A percentile compares a stretch with the other conserved stretches of the same genome.
phyloP scores from a whole-genome alignment of 2,329 filamentous ascomycete species.

The Aspergillus brunneoviolaceus region DNA sequence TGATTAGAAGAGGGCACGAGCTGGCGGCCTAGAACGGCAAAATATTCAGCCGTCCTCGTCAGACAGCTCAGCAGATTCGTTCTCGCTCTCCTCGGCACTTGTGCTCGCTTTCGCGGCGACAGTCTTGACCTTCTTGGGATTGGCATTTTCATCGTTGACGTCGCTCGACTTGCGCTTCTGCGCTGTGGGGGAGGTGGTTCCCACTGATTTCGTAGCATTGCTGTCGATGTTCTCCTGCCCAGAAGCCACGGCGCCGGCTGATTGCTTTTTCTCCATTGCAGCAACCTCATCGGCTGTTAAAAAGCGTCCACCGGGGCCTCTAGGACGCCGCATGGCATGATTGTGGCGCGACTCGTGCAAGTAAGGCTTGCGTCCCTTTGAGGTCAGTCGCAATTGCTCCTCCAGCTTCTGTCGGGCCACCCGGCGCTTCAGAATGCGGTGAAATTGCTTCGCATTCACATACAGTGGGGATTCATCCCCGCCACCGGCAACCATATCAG shows the following conservation, averaged over 20 bases:
- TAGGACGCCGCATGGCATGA: constrained; percentile 92
- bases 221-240: constrained; percentile 36
- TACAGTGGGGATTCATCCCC: constrained; percentile 93
- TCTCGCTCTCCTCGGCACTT: constrained; percentile 54
- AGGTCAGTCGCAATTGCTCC: constrained; percentile 85
- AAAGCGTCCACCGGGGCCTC: constrained; percentile 92
- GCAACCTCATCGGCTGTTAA: constrained; percentile 94
- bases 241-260: constrained; percentile 29
- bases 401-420: constrained; percentile 92
- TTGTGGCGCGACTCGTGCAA: constrained; percentile 97
- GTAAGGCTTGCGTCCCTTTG: constrained; percentile 94
- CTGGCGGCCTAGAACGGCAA: not conserved
- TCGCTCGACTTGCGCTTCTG: constrained; percentile 55
- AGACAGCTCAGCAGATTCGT: constrained; percentile 47
- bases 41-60: constrained; percentile 51
- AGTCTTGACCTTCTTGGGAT: constrained; percentile 53
- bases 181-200: constrained; percentile 37
- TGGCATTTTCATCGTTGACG: constrained; percentile 44
- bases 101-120: constrained; percentile 42
- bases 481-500: constrained; percentile 70
- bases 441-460: constrained; percentile 98
- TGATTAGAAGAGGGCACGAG: constrained; percentile 26
- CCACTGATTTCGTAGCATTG: constrained; percentile 28
- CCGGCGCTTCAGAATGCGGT: constrained; percentile 90
- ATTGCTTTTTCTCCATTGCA: constrained; percentile 72